Evolutionary conservation across 441 rosid genomes (phyloP), one percentile per base, ranked within the genome.

Genomic region (Erysimum cheiri): DNA sequence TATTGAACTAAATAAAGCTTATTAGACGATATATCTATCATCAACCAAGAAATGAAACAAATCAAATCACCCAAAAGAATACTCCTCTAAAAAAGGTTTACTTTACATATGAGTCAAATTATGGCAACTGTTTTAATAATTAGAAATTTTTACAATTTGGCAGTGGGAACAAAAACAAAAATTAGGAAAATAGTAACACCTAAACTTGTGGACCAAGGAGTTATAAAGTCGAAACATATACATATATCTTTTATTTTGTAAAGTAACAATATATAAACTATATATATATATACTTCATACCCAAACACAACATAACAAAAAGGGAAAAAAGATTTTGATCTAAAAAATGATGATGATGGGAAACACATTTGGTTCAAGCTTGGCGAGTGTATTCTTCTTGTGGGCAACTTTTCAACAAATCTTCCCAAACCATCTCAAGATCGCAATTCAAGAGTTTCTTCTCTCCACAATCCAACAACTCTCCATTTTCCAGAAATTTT

Each of bases 371-470:
- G 57, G 69, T 13, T 64, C 69, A 48, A 44, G 62, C 69, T 19
- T 79, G 5, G 83, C 78, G 10, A 73, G 76, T 48, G 13, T 70
- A 33, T 60, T 79, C 60, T 79, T 82, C 65, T 15, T 70, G 1
- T 48, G 74, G 71, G 81, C 81, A 33, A 63, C 82, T 3, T 11
- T 79, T 40, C 68, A 71, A 57, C 73, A 70, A 29, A 54, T 70
- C 68, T 74, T 78, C 40, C 81, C 81, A 1, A 37, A 24, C 33
- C 76, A 78, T 11, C 57, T 74, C 19, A 58, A 41, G 8, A 57
- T 74, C 55, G 64, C 76, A 1, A 26, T 70, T 11, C 46, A 74
- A 46, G 74, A 78, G 29, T 70, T 70, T 43, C 6, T 70, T 59
- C 28, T 78, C 17, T 71, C 80, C 43, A 55, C 76, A 54, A 59